A percentile compares a stretch with the other conserved stretches of the same genome.
Conservation (phyloP, 352 stramenopile species). For the Albugo laibachii region DNA sequence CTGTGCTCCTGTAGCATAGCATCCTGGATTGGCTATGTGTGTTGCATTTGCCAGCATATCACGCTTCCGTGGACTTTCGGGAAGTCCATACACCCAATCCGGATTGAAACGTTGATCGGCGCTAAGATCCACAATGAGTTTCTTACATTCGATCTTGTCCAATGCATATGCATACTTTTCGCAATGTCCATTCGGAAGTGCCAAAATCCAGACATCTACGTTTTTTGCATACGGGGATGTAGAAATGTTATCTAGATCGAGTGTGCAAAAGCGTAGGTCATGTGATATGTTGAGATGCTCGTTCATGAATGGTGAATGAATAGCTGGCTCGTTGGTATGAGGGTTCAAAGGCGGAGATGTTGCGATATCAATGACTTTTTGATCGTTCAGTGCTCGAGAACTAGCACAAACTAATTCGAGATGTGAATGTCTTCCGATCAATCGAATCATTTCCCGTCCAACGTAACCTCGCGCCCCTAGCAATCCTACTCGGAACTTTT, state of each 20-base stretch:
- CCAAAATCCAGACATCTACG: constrained; percentile 73
- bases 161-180: constrained; percentile 56
- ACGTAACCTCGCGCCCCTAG: constrained; percentile 75
- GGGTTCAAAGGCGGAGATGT: constrained; percentile 57
- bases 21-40: constrained; percentile 78
- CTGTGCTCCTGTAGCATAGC: constrained; percentile 72
- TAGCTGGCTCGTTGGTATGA: constrained; percentile 55
- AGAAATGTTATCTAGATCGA: constrained; percentile 57
- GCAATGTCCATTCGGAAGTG: constrained; percentile 73
- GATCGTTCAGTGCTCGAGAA: constrained; percentile 49
- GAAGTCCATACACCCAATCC: constrained; percentile 69
- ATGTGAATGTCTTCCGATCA: constrained; percentile 55
- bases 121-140: constrained; percentile 74
- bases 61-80: constrained; percentile 50
- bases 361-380: constrained; percentile 62
- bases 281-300: constrained; percentile 29
- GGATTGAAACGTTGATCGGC: constrained; percentile 79
- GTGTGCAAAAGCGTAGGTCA: constrained; percentile 61
- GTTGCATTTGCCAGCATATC: constrained; percentile 30
- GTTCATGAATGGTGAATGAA: constrained; percentile 9
- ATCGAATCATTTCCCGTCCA: constrained; percentile 66
- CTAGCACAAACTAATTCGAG: constrained; percentile 71
- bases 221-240: constrained; percentile 46
- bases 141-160: constrained; percentile 41
- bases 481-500: constrained; percentile 66